These are phyloP conservation scores for Colletotrichum costaricense DNA, from an alignment of 2,329 filamentous ascomycete species.

Conservation along the genomic window DNA sequence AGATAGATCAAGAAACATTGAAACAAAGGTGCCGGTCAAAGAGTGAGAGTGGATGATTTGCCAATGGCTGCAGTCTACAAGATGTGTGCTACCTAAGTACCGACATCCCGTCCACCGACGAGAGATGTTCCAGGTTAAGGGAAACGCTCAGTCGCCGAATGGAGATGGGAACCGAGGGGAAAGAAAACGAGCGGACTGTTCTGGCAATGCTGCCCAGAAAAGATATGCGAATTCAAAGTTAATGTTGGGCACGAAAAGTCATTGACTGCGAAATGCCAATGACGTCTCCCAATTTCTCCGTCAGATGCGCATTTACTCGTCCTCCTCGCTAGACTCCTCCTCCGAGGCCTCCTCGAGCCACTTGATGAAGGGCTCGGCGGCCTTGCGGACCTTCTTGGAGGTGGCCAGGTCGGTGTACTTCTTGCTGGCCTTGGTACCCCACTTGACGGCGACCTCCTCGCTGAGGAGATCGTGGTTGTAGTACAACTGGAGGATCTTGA, in stretches of 20 bases:
- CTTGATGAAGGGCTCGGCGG: conserved; percentile 90
- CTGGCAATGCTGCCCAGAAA: not conserved
- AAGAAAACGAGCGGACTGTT: not conserved
- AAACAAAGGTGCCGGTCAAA: not conserved
- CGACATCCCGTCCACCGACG: not conserved
- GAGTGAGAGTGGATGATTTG: not conserved
- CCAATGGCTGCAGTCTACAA: not conserved
- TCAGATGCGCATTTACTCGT: conserved; percentile 50
- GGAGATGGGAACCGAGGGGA: too few species aligned
- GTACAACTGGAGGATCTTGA: conserved; percentile 88
- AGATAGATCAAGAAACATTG: not conserved
- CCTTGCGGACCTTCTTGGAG: conserved; percentile 63
- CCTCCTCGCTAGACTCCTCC: conserved; percentile 73
- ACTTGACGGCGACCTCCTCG: conserved; percentile 89
- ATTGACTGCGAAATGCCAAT: not conserved
- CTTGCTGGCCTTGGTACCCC: conserved; percentile 96
- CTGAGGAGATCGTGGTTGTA: conserved; percentile 91
- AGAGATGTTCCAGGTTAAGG: not conserved
- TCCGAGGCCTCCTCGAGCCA: conserved; percentile 93
- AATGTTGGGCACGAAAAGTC: not conserved
- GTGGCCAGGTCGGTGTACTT: conserved; percentile 73
- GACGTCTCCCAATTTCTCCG: not conserved
- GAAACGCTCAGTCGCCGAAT: not conserved
- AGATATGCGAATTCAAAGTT: not conserved
- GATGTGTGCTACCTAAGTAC: conserved; percentile 13